Percentiles rank a stretch among this genome's conserved stretches.
Evolutionary conservation across 495 filamentous ascomycete genomes (phyloP).

Genomic region (Bombardia bombarda): DNA sequence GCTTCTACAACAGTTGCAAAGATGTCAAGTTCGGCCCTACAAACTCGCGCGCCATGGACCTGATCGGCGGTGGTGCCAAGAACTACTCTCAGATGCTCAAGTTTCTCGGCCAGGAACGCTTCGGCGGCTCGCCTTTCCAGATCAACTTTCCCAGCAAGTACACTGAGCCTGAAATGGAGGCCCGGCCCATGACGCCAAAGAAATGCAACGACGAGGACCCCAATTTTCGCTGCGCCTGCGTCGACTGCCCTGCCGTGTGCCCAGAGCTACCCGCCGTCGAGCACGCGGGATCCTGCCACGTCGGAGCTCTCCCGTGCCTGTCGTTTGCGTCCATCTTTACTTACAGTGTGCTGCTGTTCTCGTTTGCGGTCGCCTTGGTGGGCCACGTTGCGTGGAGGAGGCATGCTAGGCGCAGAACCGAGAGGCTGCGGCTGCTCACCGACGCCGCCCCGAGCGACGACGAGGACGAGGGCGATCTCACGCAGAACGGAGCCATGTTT

Average conservation of each 20-base stretch:
- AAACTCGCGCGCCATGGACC: conserved; percentile 82
- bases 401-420: conserved; percentile 63
- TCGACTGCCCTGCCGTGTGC: conserved; percentile 83
- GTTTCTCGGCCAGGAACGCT: conserved; percentile 86
- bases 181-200: conserved; percentile 60
- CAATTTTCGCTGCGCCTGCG: conserved; percentile 80
- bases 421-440: conserved; percentile 77
- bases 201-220: conserved; percentile 83
- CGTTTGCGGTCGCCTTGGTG: conserved; percentile 56
- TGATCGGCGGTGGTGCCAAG: conserved; percentile 93
- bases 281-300: conserved; percentile 61
- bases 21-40: conserved; percentile 96
- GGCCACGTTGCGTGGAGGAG: conserved; percentile 69
- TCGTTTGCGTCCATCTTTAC: conserved; percentile 86
- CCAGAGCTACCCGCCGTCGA: conserved; percentile 68
- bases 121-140: conserved; percentile 89
- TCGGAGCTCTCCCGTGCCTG: conserved; percentile 80
- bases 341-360: conserved; percentile 65
- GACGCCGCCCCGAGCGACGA: conserved; percentile 80
- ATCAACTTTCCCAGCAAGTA: conserved; percentile 79
- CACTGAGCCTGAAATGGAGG: conserved; percentile 53
- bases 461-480: conserved; percentile 77
- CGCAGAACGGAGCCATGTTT: conserved; percentile 58
- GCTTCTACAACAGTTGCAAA: conserved; percentile 96
- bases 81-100: conserved; percentile 77